Base-by-base conservation (phyloP, 139 green algal species). In the Spirogloea muscicola region DNA sequence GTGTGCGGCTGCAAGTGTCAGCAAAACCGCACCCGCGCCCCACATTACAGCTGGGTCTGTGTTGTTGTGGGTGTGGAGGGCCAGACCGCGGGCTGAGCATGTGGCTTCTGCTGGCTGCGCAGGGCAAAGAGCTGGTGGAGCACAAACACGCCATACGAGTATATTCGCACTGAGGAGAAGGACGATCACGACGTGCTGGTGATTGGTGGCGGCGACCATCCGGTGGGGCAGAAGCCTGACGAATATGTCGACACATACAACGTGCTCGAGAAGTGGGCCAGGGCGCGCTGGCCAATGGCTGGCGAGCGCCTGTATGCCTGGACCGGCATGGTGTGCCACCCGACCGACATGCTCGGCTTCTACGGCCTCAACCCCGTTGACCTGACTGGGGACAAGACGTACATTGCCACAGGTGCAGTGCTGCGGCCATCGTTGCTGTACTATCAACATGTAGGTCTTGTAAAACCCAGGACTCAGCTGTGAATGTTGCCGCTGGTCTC, bases 61-160 rank as follows among this genome's bases (percentile, higher is more conserved):
- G n/a, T n/a, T n/a, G n/a, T n/a, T n/a, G n/a, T n/a, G n/a, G n/a
- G n/a, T n/a, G n/a, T n/a, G n/a, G n/a, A n/a, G n/a, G n/a, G n/a
- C n/a, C n/a, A n/a, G n/a, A n/a, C n/a, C n/a, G n/a, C n/a, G n/a
- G n/a, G n/a, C n/a, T n/a, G n/a, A n/a, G n/a, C n/a, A n/a, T n/a
- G n/a, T n/a, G n/a, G n/a, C n/a, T n/a, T n/a, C n/a, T n/a, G n/a
- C n/a, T n/a, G n/a, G n/a, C n/a, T n/a, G 49, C 10, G 25, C 72
- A 81, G 73, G 68, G 61, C 74, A 0, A 87, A 82, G 27, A 59
- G 84, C 40, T 91, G 81, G 75, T 91, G 87, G 87, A 61, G 66
- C 49, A 91, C 87, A 0, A 85, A 65, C n/a, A 68, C 80, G 36
- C 58, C 59, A 1, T 91, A 90, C 80, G 87, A 91, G 44, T 91